phyloP scores from a whole-genome alignment of 169 alveolate species.

The Toxoplasma gondii region DNA sequence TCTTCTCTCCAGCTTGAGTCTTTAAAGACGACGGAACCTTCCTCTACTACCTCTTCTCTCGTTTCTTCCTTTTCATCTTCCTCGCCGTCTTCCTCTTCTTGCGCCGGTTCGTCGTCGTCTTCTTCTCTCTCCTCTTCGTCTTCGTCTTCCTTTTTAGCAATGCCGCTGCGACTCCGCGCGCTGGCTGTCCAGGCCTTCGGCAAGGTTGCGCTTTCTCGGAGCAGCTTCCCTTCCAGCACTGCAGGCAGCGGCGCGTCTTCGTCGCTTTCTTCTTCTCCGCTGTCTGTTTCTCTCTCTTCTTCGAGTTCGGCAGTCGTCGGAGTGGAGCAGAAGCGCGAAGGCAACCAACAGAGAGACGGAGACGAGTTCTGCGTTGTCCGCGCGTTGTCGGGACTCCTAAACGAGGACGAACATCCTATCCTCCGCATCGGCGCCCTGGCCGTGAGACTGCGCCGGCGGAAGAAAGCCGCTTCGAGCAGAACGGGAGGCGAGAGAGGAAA shows the following conservation, averaged over 20 bases:
- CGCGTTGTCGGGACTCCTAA: constrained; percentile 23
- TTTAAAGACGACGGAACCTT: neutral
- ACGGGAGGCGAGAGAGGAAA: neutral
- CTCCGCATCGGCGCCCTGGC: constrained; percentile 41
- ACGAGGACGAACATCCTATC: constrained; percentile 16
- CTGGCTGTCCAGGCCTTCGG: constrained; percentile 50
- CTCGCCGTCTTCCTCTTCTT: neutral
- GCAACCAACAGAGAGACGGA: neutral
- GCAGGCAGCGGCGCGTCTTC: neutral
- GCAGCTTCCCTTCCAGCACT: neutral
- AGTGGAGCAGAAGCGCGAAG: neutral
- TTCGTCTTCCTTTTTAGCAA: neutral
- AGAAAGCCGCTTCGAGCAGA: neutral
- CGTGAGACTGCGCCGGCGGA: constrained; percentile 12
- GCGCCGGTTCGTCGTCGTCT: neutral
- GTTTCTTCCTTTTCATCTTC: too few relatives aligned
- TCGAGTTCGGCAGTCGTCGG: neutral
- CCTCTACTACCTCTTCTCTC: neutral
- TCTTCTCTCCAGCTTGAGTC: too few relatives aligned
- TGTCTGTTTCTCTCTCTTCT: neutral
- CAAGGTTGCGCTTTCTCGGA: constrained; percentile 9
- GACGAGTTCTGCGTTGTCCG: neutral
- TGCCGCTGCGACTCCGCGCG: constrained; percentile 38
- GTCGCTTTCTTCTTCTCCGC: too few relatives aligned
- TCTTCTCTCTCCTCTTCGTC: neutral